Percentiles rank a stretch among this genome's conserved stretches.
These are phyloP conservation scores for Cladosporium cucumerinum DNA, from an alignment of 2,329 filamentous ascomycete genomes.

Conservation along the genomic window DNA sequence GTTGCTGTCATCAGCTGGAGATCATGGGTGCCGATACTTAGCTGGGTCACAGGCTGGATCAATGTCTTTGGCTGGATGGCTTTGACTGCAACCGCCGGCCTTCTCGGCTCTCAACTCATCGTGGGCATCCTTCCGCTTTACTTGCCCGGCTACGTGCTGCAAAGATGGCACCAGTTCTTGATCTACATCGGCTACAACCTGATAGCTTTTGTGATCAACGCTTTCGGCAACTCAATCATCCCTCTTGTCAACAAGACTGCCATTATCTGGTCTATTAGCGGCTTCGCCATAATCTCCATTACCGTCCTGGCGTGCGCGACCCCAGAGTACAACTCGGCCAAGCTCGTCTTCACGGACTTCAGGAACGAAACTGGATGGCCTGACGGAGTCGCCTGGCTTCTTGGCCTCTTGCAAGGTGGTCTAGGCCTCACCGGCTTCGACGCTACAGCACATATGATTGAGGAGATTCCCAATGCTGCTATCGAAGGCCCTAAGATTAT, in stretches of 20 bases:
- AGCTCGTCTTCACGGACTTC: constrained; percentile 65
- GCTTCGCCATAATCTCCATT: constrained; percentile 68
- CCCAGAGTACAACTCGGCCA: constrained; percentile 60
- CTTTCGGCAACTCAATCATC: constrained; percentile 59
- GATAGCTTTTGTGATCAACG: constrained; percentile 61
- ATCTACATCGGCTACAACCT: constrained; percentile 66
- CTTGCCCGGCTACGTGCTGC: constrained; percentile 53
- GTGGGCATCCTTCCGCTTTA: constrained; percentile 62
- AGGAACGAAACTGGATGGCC: constrained; percentile 54
- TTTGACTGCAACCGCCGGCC: constrained; percentile 64
- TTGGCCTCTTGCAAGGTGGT: constrained; percentile 41
- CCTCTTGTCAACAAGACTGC: constrained; percentile 66
- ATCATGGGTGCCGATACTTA: constrained; percentile 59
- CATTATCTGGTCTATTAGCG: constrained; percentile 67
- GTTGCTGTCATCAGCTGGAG: constrained; percentile 63
- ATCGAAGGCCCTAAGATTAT: constrained; percentile 32
- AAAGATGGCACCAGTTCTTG: constrained; percentile 70
- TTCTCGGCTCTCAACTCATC: constrained; percentile 65
- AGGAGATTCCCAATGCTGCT: constrained; percentile 37
- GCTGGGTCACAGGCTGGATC: constrained; percentile 71
- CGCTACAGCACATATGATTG: constrained; percentile 50
- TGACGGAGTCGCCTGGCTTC: constrained; percentile 40
- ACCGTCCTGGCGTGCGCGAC: constrained; percentile 64
- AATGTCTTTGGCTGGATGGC: constrained; percentile 70
- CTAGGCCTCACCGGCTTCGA: constrained; percentile 48